Conservation (phyloP, 371 early-diverging fungal species). For the Apophysomyces variabilis region DNA sequence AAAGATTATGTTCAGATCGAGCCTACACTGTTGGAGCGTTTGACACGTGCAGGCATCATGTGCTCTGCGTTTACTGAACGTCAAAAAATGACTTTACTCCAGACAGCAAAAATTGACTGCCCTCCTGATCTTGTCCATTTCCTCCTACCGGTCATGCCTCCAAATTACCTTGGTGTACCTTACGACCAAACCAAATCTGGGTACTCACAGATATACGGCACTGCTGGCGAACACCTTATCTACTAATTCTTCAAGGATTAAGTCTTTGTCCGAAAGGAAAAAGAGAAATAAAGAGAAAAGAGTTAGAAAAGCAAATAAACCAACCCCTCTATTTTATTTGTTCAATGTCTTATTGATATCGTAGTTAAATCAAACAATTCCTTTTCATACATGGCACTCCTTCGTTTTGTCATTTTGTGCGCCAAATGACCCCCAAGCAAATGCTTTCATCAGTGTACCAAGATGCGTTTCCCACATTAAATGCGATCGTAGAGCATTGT, state of each 20-base stretch:
- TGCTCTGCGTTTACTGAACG: slow-evolving; percentile 78
- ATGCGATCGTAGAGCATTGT: no score
- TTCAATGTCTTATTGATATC: no score
- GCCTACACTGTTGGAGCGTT: slow-evolving; percentile 58
- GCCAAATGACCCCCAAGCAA: no score
- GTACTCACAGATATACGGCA: not conserved
- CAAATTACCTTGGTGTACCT: not conserved
- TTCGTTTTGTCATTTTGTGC: no score
- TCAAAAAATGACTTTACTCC: slow-evolving; percentile 71
- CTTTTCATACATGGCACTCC: no score
- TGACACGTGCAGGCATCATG: slow-evolving; percentile 68
- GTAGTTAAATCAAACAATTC: no score
- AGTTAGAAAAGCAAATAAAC: not conserved
- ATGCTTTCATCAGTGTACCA: no score
- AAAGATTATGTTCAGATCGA: slow-evolving; percentile 71
- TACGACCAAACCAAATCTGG: not conserved
- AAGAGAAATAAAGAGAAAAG: not conserved
- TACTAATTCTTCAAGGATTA: not conserved
- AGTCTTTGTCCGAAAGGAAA: no score
- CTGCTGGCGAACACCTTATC: not conserved
- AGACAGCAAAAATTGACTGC: slow-evolving; percentile 43
- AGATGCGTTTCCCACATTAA: no score
- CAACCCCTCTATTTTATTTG: not conserved
- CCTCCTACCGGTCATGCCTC: slow-evolving; percentile 14
- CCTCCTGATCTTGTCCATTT: slow-evolving; percentile 29